A percentile compares a stretch with the other conserved stretches of the same genome.
Conservation (phyloP, 192 early-diverging fungal genomes). For the Geranomyces variabilis region DNA sequence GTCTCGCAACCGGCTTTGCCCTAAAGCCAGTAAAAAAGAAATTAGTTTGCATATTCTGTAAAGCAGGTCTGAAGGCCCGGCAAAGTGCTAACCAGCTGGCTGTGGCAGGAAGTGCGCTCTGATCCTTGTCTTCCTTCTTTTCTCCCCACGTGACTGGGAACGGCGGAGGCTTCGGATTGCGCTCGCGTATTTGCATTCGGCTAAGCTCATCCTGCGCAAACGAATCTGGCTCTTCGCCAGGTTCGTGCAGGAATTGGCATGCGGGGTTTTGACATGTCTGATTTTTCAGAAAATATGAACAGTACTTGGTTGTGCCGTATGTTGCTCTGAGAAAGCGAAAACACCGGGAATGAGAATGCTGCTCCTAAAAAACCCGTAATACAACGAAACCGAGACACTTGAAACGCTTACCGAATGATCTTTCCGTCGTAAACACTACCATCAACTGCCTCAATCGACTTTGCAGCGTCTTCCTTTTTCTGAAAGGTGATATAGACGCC, state of each 20-base stretch:
- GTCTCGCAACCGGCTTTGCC: slow-evolving; percentile 51
- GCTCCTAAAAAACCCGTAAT: too few relatives aligned
- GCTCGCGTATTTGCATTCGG: slow-evolving; percentile 47
- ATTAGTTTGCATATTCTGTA: not conserved
- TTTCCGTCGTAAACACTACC: slow-evolving; percentile 85
- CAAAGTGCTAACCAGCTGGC: slow-evolving; percentile 49
- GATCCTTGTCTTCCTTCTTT: slow-evolving; percentile 44
- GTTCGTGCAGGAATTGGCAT: slow-evolving; percentile 91
- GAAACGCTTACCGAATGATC: slow-evolving; percentile 64
- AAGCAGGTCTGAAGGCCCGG: too few relatives aligned
- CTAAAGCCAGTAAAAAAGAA: slow-evolving; percentile 11
- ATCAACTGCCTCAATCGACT: slow-evolving; percentile 93
- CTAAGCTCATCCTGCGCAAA: slow-evolving; percentile 87
- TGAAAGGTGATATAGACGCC: slow-evolving; percentile 95
- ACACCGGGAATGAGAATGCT: too few relatives aligned
- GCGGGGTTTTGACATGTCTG: slow-evolving; percentile 89
- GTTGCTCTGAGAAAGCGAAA: slow-evolving; percentile 70
- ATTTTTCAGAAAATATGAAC: slow-evolving; percentile 90
- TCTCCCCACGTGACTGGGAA: slow-evolving; percentile 37
- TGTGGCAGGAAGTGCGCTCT: slow-evolving; percentile 51
- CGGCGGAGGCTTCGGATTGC: slow-evolving; percentile 45
- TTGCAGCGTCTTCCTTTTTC: slow-evolving; percentile 88
- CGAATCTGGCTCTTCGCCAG: slow-evolving; percentile 80
- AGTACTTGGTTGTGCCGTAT: slow-evolving; percentile 98
- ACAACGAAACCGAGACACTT: too few relatives aligned